Evolutionary conservation across 108 stramenopile species (phyloP).

Genomic region (Nitzschia inconspicua): DNA sequence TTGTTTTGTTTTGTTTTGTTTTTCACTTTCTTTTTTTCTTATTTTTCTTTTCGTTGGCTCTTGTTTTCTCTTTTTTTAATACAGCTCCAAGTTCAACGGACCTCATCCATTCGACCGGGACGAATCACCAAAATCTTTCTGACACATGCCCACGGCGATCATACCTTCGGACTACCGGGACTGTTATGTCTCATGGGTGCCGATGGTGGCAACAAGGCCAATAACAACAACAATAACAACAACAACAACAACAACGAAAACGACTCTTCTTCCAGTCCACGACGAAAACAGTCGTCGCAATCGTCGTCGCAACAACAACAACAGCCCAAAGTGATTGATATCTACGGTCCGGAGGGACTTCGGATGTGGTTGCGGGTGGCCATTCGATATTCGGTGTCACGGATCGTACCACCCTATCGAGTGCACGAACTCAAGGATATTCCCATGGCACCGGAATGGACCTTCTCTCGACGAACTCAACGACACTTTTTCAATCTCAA

Average conservation of each 20-base stretch:
- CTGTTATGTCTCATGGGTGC: slow-evolving; percentile 92
- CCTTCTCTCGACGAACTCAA: slow-evolving; percentile 31
- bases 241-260: too few species aligned
- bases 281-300: not conserved
- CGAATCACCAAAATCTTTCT: slow-evolving; percentile 90
- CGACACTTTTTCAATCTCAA: slow-evolving; percentile 43
- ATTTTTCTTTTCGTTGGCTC: not conserved
- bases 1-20: not conserved
- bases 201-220: slow-evolving; percentile 52
- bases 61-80: not conserved
- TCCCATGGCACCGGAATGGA: slow-evolving; percentile 90
- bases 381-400: slow-evolving; percentile 80
- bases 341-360: slow-evolving; percentile 93
- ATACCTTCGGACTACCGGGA: slow-evolving; percentile 91
- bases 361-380: slow-evolving; percentile 84
- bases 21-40: slow-evolving; percentile 3
- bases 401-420: slow-evolving; percentile 83
- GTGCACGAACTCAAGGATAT: slow-evolving; percentile 94
- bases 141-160: slow-evolving; percentile 93
- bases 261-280: too few species aligned
- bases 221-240: not conserved
- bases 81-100: slow-evolving; percentile 51
- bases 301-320: slow-evolving; percentile 36
- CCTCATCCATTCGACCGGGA: slow-evolving; percentile 60
- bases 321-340: too few species aligned